Evolutionary conservation across 352 stramenopile species (phyloP), one percentile per base, ranked within the genome.

Genomic region (Globisporangium splendens): DNA sequence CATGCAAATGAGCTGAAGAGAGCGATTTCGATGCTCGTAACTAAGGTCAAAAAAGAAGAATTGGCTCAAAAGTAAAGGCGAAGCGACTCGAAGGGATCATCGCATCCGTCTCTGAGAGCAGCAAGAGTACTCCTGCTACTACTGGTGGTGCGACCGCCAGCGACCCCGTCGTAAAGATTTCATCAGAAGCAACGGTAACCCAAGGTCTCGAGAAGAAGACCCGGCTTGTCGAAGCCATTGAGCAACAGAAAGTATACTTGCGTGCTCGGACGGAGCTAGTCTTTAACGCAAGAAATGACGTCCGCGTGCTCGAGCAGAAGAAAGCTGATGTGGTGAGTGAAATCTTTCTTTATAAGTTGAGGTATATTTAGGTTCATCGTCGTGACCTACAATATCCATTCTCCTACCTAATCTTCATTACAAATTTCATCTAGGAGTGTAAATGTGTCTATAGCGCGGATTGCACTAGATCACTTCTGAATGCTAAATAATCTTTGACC

Each of bases 1-100:
- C 73, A 65, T 10, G 65, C 72, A 8, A 91, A 68, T 14, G 81
- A 91, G 50, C 50, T 91, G 14, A 88, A 86, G 61, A 86, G 86
- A 31, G 63, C 75, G 18, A 81, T 89, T 31, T 72, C 71, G 1
- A 51, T 62, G 3, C 46, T 79, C 11, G 61, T 69, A 13, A 39
- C 57, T 0, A 78, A 88, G 4, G 61, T 84, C 43, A 88, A 89
- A 65, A 72, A 63, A 44, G 77, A 89, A 44, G 78, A 88, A 38
- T 55, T 79, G 18, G 57, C 63, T 8, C 73, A 79, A 85, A 84
- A 53, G 56, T 73, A 46, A 80, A 83, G 54, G 62, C 72, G 8
- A 77, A 82, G 46, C 77, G 75, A 17, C 63, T 89, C 20, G 75
- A 89, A 20, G 24, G 50, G 44, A 48, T 59, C 50, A 44, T 64